Conservation (phyloP, 2,329 filamentous ascomycete genomes). For the Ustulina deusta region DNA sequence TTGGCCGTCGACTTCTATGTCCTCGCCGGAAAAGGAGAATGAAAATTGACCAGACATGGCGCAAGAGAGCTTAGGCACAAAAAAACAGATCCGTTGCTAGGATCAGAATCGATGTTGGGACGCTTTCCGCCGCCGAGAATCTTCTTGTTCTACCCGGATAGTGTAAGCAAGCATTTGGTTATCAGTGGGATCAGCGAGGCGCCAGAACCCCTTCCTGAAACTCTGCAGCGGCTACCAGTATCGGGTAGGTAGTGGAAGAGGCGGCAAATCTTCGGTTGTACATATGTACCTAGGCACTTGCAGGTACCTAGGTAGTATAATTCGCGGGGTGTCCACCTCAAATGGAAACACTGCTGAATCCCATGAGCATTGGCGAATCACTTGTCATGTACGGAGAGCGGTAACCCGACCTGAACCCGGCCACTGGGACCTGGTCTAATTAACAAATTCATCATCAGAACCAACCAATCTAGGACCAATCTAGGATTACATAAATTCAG, state of each 20-base stretch:
- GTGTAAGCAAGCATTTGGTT: background rate
- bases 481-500: constrained; percentile 1
- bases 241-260: no score
- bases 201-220: background rate
- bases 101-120: background rate
- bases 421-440: background rate
- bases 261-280: no score
- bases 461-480: background rate
- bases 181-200: background rate
- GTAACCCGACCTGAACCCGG: background rate
- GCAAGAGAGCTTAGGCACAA: background rate
- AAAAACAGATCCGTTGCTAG: background rate
- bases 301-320: background rate
- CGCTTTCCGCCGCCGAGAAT: background rate
- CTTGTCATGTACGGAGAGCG: background rate
- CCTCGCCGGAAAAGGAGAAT: constrained; percentile 72
- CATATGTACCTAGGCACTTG: background rate
- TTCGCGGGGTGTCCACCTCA: no score
- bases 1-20: constrained; percentile 66
- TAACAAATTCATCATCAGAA: background rate
- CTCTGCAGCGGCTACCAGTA: background rate
- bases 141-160: background rate
- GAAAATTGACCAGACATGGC: constrained; percentile 61
- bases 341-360: no score
- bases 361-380: background rate